These are phyloP conservation scores for Blastocystis sp. DNA, from an alignment of 352 stramenopile genomes.

Conservation along the genomic window DNA sequence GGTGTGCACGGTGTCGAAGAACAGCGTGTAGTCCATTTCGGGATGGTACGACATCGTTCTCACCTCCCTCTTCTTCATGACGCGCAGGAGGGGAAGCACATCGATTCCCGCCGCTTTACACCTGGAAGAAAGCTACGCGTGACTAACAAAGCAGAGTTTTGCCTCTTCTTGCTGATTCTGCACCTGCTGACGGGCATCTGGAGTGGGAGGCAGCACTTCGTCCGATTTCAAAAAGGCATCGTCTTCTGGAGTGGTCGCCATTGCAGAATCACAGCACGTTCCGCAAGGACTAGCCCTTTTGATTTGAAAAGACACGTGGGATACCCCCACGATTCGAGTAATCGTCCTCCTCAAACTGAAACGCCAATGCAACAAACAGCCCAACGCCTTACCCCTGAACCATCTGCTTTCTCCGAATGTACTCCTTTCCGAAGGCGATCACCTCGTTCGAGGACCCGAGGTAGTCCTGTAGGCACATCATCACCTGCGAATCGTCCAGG, in stretches of 20 bases:
- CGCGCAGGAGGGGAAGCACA: neutral
- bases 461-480: slow-evolving; percentile 44
- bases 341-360: neutral
- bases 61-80: slow-evolving; percentile 36
- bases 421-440: slow-evolving; percentile 46
- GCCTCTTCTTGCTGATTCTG: too few relatives aligned
- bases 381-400: neutral
- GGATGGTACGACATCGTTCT: neutral
- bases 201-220: too few relatives aligned
- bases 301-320: too few relatives aligned
- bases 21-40: neutral
- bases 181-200: too few relatives aligned
- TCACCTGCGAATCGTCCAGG: slow-evolving; percentile 27
- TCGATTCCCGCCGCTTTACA: neutral
- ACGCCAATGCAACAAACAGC: slow-evolving; percentile 12
- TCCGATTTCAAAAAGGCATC: too few relatives aligned
- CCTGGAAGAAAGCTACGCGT: too few relatives aligned
- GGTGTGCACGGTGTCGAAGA: neutral
- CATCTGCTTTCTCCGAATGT: slow-evolving; percentile 31
- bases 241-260: too few relatives aligned
- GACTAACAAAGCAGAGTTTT: too few relatives aligned
- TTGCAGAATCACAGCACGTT: too few relatives aligned
- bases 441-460: slow-evolving; percentile 30
- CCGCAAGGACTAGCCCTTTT: too few relatives aligned
- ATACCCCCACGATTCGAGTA: neutral